These are phyloP conservation scores for Spathaspora boniae DNA, from an alignment of 805 yeast genomes.

Conservation along the genomic window DNA sequence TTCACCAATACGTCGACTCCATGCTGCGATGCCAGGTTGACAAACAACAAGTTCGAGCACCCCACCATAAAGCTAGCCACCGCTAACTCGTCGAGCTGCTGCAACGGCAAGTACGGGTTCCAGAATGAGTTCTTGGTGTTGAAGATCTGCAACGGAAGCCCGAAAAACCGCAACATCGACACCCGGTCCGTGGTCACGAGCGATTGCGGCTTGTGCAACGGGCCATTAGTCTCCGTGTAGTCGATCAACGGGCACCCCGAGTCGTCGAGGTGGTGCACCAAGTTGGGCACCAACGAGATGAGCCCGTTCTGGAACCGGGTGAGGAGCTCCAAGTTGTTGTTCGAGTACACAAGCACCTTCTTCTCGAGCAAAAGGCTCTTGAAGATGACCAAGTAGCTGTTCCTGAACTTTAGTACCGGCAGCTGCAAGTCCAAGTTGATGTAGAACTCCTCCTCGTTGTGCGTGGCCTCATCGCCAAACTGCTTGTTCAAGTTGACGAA, in stretches of 20 bases:
- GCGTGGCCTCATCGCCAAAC: conserved; percentile 16
- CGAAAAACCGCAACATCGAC: conserved; percentile 75
- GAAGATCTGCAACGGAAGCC: conserved; percentile 83
- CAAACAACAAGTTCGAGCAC: conserved; percentile 77
- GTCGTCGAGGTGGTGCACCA: conserved; percentile 67
- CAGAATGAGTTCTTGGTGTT: conserved; percentile 80
- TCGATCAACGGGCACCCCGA: conserved; percentile 74
- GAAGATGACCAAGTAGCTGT: conserved; percentile 60
- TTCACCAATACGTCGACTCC: conserved; percentile 72
- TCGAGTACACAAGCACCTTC: conserved; percentile 69
- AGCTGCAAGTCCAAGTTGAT: conserved; percentile 72
- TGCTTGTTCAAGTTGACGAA: conserved; percentile 57
- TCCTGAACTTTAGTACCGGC: conserved; percentile 55
- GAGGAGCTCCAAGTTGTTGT: conserved; percentile 68
- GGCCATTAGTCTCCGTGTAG: conserved; percentile 47
- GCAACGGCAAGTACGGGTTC: conserved; percentile 91
- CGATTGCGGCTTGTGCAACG: conserved; percentile 57
- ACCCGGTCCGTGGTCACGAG: conserved; percentile 74
- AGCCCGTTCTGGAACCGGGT: conserved; percentile 83
- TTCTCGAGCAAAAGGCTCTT: conserved; percentile 78
- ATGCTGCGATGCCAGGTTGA: conserved; percentile 55
- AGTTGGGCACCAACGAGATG: conserved; percentile 77
- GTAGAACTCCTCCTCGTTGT: conserved; percentile 35
- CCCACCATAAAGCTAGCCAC: conserved; percentile 75
- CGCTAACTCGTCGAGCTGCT: conserved; percentile 74